Evolutionary conservation across 2,329 filamentous ascomycete species (phyloP).

Genomic region (Leptodontidium sp.): DNA sequence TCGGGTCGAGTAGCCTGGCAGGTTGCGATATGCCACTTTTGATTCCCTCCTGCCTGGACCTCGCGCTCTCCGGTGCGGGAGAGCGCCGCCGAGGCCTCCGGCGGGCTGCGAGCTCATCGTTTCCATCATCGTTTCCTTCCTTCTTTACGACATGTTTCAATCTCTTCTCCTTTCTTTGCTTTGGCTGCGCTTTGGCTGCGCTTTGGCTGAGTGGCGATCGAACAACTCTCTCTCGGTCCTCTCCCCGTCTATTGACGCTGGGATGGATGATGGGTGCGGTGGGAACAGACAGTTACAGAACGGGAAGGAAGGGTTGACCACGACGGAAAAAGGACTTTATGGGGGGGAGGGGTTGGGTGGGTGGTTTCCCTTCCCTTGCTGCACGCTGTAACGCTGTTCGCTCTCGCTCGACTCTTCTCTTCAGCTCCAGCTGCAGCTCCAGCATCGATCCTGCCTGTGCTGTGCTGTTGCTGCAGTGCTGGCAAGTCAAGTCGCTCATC

Average conservation of each 20-base stretch:
- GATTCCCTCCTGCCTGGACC: conserved; percentile 34
- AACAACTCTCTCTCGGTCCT: neutral
- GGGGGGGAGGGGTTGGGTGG: neutral
- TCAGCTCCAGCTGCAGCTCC: neutral
- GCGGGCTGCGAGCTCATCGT: conserved; percentile 24
- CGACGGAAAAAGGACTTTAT: conserved; percentile 10
- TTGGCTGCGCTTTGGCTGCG: neutral
- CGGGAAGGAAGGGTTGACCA: neutral
- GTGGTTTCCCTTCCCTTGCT: neutral
- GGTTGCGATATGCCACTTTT: conserved; percentile 35
- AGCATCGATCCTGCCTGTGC: neutral
- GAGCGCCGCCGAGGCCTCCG: conserved; percentile 21
- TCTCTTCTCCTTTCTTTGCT: neutral
- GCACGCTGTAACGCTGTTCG: neutral
- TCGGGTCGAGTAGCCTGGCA: conserved; percentile 23
- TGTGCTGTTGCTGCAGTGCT: no score
- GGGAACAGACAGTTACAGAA: neutral
- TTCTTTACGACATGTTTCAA: neutral
- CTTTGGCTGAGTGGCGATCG: neutral
- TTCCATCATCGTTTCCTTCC: conserved; percentile 26
- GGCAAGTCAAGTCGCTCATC: neutral
- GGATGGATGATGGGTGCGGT: neutral
- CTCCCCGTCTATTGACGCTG: conserved; percentile 12
- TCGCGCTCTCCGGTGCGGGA: conserved; percentile 26
- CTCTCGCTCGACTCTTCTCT: neutral